A percentile compares a stretch with the other conserved stretches of the same genome.
Conservation (phyloP, 2,329 filamentous ascomycete genomes). For the Pestalotiopsis sp. region DNA sequence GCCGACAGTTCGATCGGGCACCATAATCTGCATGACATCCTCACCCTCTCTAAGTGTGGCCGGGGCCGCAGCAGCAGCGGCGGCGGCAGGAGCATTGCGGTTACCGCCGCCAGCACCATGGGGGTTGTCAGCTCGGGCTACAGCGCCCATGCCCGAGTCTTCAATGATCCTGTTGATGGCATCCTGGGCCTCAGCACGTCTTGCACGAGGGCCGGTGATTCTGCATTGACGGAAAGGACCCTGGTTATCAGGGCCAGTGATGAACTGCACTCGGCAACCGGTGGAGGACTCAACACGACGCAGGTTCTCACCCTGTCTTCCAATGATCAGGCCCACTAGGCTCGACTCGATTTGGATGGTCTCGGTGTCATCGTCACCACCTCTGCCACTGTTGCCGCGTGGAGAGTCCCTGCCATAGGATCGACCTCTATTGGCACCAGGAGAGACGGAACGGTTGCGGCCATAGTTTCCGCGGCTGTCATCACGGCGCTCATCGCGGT, state of each 20-base stretch:
- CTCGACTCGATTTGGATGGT: constrained; percentile 85
- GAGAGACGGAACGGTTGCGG: constrained; percentile 75
- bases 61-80: constrained; percentile 15
- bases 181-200: constrained; percentile 76
- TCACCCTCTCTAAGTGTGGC: constrained; percentile 72
- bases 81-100: constrained; percentile 19
- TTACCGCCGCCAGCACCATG: constrained; percentile 20
- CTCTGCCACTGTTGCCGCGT: constrained; percentile 50
- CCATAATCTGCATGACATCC: constrained; percentile 90
- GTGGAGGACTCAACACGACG: constrained; percentile 83
- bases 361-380: constrained; percentile 72
- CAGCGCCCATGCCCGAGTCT: constrained; percentile 69
- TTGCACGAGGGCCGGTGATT: constrained; percentile 74
- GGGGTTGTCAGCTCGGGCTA: constrained; percentile 46
- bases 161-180: constrained; percentile 89
- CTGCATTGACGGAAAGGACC: constrained; percentile 81
- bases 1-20: constrained; percentile 89
- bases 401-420: constrained; percentile 60
- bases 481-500: constrained; percentile 81
- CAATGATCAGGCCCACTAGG: constrained; percentile 88
- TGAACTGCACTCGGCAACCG: constrained; percentile 83
- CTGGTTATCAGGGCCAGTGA: constrained; percentile 72
- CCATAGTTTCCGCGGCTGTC: constrained; percentile 60
- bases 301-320: constrained; percentile 86
- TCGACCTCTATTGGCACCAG: constrained; percentile 55